phyloP scores from a whole-genome alignment of 2,329 filamentous ascomycete species.

The Akanthomyces dipterigenus region DNA sequence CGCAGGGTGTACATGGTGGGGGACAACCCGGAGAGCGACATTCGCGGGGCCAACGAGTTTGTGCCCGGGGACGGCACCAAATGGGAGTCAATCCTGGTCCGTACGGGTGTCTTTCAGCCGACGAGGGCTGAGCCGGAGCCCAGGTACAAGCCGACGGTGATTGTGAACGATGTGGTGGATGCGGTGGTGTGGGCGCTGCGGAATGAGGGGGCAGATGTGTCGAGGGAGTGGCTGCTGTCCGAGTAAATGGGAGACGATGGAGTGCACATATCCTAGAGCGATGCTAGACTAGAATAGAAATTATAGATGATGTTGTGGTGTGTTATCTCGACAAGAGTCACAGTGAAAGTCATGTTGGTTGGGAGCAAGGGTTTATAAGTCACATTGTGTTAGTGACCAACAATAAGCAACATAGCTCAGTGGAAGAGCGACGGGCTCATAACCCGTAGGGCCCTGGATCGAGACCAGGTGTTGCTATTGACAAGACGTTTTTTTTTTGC shows the following conservation, averaged over 20 bases:
- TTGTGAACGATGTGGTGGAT: slow-evolving; percentile 67
- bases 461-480: slow-evolving; percentile 14
- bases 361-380: neutral
- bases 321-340: neutral
- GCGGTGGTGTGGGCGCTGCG: slow-evolving; percentile 72
- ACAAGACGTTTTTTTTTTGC: neutral
- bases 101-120: slow-evolving; percentile 66
- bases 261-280: neutral
- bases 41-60: slow-evolving; percentile 77
- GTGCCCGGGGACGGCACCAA: slow-evolving; percentile 57
- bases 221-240: slow-evolving; percentile 24
- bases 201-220: slow-evolving; percentile 38
- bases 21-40: slow-evolving; percentile 84
- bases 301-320: no score
- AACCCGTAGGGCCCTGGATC: slow-evolving; percentile 14
- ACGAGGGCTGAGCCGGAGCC: slow-evolving; percentile 40
- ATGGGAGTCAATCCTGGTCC: slow-evolving; percentile 72
- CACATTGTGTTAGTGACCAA: neutral
- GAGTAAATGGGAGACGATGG: neutral
- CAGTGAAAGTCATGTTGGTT: neutral
- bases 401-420: slow-evolving; percentile 14
- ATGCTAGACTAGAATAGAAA: neutral
- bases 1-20: slow-evolving; percentile 89
- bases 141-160: slow-evolving; percentile 53
- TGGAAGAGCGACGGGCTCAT: slow-evolving; percentile 13